Evolutionary conservation across 73 alveolate genomes (phyloP).

Genomic region (Stentor roeselii): DNA sequence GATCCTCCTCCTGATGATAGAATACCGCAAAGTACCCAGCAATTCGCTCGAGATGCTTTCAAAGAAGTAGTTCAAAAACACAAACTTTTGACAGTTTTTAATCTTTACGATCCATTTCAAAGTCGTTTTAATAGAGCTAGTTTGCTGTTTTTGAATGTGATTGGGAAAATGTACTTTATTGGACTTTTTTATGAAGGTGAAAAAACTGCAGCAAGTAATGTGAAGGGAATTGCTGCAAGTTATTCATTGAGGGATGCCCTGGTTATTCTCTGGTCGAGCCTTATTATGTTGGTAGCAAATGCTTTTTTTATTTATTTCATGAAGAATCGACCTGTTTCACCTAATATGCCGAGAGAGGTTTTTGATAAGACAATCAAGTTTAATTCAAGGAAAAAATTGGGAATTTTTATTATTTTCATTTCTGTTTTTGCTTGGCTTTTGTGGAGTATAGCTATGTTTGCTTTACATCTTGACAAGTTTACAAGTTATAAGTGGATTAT

Average conservation of each 20-base stretch:
- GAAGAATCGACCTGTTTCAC: neutral
- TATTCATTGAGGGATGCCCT: neutral
- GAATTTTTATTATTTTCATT: no score
- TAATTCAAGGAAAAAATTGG: neutral
- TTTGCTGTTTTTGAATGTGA: neutral
- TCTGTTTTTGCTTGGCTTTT: neutral
- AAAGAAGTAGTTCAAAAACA: conserved; percentile 7
- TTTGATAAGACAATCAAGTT: neutral
- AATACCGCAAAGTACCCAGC: neutral
- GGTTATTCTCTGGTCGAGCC: neutral
- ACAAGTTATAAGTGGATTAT: neutral
- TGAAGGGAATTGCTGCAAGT: neutral
- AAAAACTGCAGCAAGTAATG: neutral
- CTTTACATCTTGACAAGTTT: neutral
- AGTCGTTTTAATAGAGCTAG: neutral
- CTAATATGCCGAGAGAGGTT: neutral
- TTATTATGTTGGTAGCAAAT: neutral
- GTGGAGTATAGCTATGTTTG: neutral
- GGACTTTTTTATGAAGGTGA: neutral
- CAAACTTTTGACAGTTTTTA: neutral
- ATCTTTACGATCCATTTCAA: neutral
- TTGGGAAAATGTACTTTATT: neutral
- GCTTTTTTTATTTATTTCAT: no score
- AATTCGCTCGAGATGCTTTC: neutral
- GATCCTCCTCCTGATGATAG: neutral